These are phyloP conservation scores for Paecilomyces variotii DNA, from an alignment of 2,329 filamentous ascomycete species.

Conservation along the genomic window DNA sequence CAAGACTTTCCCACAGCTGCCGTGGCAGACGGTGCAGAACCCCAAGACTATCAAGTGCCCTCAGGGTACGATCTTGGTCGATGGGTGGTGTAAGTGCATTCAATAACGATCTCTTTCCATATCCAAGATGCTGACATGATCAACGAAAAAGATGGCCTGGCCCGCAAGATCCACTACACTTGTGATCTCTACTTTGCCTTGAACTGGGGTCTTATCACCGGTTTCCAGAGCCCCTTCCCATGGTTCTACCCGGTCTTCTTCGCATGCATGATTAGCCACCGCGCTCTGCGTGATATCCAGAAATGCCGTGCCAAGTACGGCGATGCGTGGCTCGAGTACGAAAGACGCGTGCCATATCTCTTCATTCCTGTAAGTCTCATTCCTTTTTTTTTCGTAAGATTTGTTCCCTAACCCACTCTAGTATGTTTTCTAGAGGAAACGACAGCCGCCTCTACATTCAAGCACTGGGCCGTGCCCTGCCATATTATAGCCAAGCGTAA, in stretches of 20 bases:
- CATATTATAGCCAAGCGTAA: background rate
- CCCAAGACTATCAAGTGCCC: conserved; percentile 68
- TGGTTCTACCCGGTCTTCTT: conserved; percentile 90
- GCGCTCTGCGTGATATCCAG: conserved; percentile 66
- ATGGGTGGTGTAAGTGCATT: conserved; percentile 65
- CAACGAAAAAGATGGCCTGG: conserved; percentile 50
- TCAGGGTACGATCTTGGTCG: conserved; percentile 66
- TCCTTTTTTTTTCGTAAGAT: background rate
- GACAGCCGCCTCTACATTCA: background rate
- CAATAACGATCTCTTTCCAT: background rate
- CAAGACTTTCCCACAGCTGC: conserved; percentile 82
- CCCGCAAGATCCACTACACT: conserved; percentile 73
- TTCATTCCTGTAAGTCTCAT: conserved; percentile 61
- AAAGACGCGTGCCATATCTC: conserved; percentile 69
- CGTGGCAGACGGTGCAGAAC: conserved; percentile 75
- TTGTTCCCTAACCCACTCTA: background rate
- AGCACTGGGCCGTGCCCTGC: background rate
- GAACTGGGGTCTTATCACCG: conserved; percentile 72
- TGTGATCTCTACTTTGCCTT: conserved; percentile 72
- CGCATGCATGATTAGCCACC: conserved; percentile 68
- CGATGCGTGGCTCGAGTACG: conserved; percentile 73
- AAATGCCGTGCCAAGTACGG: conserved; percentile 72
- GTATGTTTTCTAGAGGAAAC: background rate
- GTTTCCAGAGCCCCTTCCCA: conserved; percentile 72
- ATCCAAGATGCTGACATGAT: conserved; percentile 10